These are phyloP conservation scores for Umbelopsis sp. DNA, from an alignment of 192 early-diverging fungal genomes.

Conservation along the genomic window DNA sequence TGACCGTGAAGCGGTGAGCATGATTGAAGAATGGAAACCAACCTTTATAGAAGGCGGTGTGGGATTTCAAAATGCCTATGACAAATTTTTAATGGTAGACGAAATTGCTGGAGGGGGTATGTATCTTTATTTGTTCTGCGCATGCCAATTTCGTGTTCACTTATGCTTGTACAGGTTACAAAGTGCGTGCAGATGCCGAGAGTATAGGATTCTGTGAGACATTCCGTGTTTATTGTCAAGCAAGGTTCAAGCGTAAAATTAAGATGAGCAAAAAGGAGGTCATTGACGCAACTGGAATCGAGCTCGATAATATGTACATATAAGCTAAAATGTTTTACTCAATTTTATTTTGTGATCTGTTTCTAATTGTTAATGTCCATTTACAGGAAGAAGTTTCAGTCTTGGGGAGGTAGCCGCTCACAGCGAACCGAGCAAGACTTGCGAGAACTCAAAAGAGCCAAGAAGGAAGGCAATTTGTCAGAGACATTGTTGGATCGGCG, in stretches of 20 bases:
- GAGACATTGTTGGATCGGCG: constrained; percentile 80
- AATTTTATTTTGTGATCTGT: background rate
- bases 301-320: constrained; percentile 71
- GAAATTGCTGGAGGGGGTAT: constrained; percentile 51
- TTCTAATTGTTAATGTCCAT: background rate
- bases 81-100: constrained; percentile 67
- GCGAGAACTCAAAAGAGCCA: constrained; percentile 62
- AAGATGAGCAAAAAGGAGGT: constrained; percentile 52
- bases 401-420: constrained; percentile 67
- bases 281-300: constrained; percentile 53
- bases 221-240: constrained; percentile 72
- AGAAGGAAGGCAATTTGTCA: constrained; percentile 68
- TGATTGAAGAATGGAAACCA: constrained; percentile 78
- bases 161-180: constrained; percentile 34
- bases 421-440: constrained; percentile 56
- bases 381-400: constrained; percentile 71
- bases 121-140: background rate
- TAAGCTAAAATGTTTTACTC: background rate
- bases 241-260: constrained; percentile 59
- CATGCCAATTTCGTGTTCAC: background rate
- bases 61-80: constrained; percentile 64
- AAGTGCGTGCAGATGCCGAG: constrained; percentile 72
- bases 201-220: constrained; percentile 71
- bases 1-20: constrained; percentile 74
- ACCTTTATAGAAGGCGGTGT: constrained; percentile 68